Conservation (phyloP, 1,284 basidiomycete species). For the Golubevia pallescens region DNA sequence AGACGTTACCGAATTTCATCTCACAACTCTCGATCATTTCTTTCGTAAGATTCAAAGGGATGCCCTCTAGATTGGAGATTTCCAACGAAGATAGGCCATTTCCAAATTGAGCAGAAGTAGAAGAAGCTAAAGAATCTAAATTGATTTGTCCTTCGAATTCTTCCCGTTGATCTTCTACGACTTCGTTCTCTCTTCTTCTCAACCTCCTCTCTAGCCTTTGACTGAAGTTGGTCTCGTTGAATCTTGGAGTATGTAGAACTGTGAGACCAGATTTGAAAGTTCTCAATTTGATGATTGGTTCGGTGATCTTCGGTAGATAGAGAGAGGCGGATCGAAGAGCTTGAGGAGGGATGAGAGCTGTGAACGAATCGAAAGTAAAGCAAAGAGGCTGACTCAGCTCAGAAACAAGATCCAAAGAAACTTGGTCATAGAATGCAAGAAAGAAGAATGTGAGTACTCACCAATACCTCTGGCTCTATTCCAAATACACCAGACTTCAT, state of each 20-base stretch:
- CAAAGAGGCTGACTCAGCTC: neutral
- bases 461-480: slow-evolving; percentile 92
- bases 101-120: too few species aligned
- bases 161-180: too few species aligned
- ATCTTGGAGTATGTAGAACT: slow-evolving; percentile 81
- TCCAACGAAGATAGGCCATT: slow-evolving; percentile 36
- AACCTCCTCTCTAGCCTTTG: neutral
- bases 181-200: neutral
- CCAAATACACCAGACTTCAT: slow-evolving; percentile 97
- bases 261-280: slow-evolving; percentile 76
- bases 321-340: slow-evolving; percentile 78
- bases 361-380: neutral
- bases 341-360: slow-evolving; percentile 84
- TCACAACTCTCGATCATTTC: slow-evolving; percentile 51
- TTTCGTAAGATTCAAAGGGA: slow-evolving; percentile 36
- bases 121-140: too few species aligned
- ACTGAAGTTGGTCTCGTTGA: slow-evolving; percentile 30
- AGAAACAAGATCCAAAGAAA: neutral
- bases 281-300: slow-evolving; percentile 74
- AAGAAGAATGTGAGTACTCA: slow-evolving; percentile 66
- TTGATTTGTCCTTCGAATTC: too few species aligned
- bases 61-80: slow-evolving; percentile 35
- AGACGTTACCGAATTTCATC: slow-evolving; percentile 24
- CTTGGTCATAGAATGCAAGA: neutral
- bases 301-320: slow-evolving; percentile 73